Evolutionary conservation across 139 green algal species (phyloP).

Genomic region (Chlamydomonas sphaeroides): DNA sequence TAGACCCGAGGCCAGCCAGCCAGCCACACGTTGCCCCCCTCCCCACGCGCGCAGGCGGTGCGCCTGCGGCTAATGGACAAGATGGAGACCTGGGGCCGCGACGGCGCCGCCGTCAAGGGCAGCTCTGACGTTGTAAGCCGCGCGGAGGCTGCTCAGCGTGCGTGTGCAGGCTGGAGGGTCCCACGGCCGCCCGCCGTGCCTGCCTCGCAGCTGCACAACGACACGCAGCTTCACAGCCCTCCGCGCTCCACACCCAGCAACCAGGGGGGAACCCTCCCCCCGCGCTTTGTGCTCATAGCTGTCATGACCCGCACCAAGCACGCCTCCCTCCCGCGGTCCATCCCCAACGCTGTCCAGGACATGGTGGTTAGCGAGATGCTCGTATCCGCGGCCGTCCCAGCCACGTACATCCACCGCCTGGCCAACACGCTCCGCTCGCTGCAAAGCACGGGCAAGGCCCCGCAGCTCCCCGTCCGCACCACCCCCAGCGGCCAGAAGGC

Average conservation of each 20-base stretch:
- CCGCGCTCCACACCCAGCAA: not conserved
- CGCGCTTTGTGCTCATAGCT: not conserved
- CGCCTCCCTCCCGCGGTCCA: not conserved
- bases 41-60: not conserved
- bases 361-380: slow-evolving; percentile 9
- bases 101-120: not conserved
- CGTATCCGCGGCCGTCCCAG: not conserved
- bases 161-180: not conserved
- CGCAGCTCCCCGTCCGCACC: not conserved
- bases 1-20: too few relatives aligned
- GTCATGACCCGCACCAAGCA: too few relatives aligned
- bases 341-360: not conserved
- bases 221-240: too few relatives aligned
- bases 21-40: too few relatives aligned
- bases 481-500: slow-evolving; percentile 6
- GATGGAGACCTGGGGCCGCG: not conserved
- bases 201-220: not conserved
- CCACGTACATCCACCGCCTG: slow-evolving; percentile 28
- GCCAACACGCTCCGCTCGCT: not conserved
- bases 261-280: not conserved
- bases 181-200: too few relatives aligned
- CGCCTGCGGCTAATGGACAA: not conserved
- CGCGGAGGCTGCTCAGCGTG: not conserved
- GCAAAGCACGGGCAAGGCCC: not conserved
- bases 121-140: not conserved